Evolutionary conservation across 2,329 filamentous ascomycete species (phyloP), one percentile per base, ranked within the genome.

Genomic region (Aspergillus ibericus): DNA sequence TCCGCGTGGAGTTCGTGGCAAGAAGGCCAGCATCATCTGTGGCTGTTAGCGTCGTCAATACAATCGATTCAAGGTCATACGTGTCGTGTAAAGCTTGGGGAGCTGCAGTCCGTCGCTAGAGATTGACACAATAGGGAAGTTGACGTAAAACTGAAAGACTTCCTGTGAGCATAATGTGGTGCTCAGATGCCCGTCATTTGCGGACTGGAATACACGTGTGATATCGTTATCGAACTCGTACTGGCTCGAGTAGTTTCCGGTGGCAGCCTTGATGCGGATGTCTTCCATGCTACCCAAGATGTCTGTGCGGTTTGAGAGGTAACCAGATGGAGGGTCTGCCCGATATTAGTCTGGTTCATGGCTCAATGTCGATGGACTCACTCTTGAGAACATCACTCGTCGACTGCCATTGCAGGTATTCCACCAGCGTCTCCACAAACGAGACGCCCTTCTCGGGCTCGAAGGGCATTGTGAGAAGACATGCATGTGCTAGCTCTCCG

Each of bases 161-260:
- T 59, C 57, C n/a, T 66, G 54, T 1, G 73, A 73, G 49, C 69
- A 73, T 15, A 71, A 62, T 5, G 63, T 48, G 22, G 70, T 68
- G 13, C 9, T 42, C 13, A 78, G 64, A 66, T 91, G 88, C 1
- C 86, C 85, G 67, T 91, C 88, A 63, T 89, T 85, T 3, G 84
- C 82, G 1, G 77, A 77, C 22, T 79, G 78, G 35, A 86, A 77
- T 7, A 84, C 72, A 35, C 78, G 72, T 57, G 83, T 82, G 2
- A 90, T 75, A 27, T 83, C 82, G 7, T 75, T 61, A 64, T 85
- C 81, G 62, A 85, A 84, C 7, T 82, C 79, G 66, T 82, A 84
- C 64, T 87, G 83, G 68, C 78, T 82, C 4, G 72, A 68, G 64
- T 81, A 86, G 3, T 70, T 70, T 16, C 77, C 76, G 2, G 67